Evolutionary conservation across 768 basidiomycete species (phyloP).

Genomic region (Boletus tylopilopsis): DNA sequence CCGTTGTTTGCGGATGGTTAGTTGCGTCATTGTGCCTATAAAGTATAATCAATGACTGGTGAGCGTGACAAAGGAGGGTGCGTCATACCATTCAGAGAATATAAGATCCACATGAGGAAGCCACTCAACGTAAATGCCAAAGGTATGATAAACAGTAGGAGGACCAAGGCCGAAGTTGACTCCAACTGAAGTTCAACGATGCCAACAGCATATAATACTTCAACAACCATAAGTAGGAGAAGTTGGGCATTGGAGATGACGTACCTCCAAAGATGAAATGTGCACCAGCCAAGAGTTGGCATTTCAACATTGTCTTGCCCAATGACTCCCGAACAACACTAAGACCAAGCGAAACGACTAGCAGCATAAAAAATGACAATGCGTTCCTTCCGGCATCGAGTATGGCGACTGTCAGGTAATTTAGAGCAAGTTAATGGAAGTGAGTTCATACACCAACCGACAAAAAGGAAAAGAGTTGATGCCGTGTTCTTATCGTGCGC

Average conservation of each 20-base stretch:
- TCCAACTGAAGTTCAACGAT: slow-evolving; percentile 92
- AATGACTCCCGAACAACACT: slow-evolving; percentile 89
- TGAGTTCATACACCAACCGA: slow-evolving; percentile 51
- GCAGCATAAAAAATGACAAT: slow-evolving; percentile 90
- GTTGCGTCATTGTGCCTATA: slow-evolving; percentile 82
- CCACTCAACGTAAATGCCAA: slow-evolving; percentile 93
- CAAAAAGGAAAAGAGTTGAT: slow-evolving; percentile 87
- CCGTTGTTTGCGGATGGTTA: slow-evolving; percentile 79
- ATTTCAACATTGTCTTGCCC: slow-evolving; percentile 79
- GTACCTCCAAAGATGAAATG: slow-evolving; percentile 95
- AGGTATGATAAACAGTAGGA: slow-evolving; percentile 90
- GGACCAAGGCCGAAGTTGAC: slow-evolving; percentile 78
- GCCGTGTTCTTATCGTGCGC: slow-evolving; percentile 71
- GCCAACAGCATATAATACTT: slow-evolving; percentile 90
- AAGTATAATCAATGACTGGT: slow-evolving; percentile 7
- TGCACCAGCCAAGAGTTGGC: slow-evolving; percentile 73
- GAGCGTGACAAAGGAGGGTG: background rate
- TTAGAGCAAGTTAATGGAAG: background rate
- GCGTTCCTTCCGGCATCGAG: slow-evolving; percentile 94
- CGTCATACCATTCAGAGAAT: slow-evolving; percentile 77
- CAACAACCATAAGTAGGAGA: slow-evolving; percentile 7
- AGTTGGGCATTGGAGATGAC: slow-evolving; percentile 21
- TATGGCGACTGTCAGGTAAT: slow-evolving; percentile 69
- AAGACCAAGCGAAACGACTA: slow-evolving; percentile 89
- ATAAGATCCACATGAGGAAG: slow-evolving; percentile 95